phyloP scores from a whole-genome alignment of 148 eudicot genomes.

The Silene latifolia region DNA sequence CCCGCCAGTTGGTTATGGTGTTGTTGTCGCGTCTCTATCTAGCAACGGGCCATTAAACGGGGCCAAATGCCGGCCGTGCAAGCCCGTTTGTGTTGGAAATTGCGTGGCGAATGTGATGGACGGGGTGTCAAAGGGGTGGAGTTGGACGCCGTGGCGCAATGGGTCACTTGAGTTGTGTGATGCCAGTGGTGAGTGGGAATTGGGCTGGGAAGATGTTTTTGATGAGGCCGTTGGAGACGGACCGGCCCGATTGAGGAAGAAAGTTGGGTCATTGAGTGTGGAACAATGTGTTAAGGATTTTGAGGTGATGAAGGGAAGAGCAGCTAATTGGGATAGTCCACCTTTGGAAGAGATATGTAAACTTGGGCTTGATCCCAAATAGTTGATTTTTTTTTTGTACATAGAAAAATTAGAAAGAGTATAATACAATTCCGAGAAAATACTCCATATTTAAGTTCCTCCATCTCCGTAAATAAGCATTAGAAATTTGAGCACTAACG shows the following conservation, averaged over 20 bases:
- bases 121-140: slow-evolving; percentile 53
- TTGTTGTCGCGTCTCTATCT: slow-evolving; percentile 73
- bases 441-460: no score
- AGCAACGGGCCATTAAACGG: slow-evolving; percentile 79
- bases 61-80: slow-evolving; percentile 89
- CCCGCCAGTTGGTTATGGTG: slow-evolving; percentile 60
- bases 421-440: background rate
- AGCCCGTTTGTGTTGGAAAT: slow-evolving; percentile 37
- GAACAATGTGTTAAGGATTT: slow-evolving; percentile 58
- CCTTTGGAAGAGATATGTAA: slow-evolving; percentile 48
- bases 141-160: slow-evolving; percentile 69
- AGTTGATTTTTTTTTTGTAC: slow-evolving; percentile 15
- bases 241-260: slow-evolving; percentile 45
- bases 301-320: slow-evolving; percentile 39
- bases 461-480: no score
- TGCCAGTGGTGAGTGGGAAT: slow-evolving; percentile 66
- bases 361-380: slow-evolving; percentile 42
- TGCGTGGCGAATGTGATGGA: slow-evolving; percentile 58
- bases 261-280: slow-evolving; percentile 35
- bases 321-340: slow-evolving; percentile 64
- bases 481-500: no score
- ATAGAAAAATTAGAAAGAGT: background rate
- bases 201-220: slow-evolving; percentile 63
- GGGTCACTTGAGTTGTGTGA: slow-evolving; percentile 58
- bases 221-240: slow-evolving; percentile 46